Evolutionary conservation across 2,329 filamentous ascomycete genomes (phyloP).

Genomic region (Ophiostoma sp.): DNA sequence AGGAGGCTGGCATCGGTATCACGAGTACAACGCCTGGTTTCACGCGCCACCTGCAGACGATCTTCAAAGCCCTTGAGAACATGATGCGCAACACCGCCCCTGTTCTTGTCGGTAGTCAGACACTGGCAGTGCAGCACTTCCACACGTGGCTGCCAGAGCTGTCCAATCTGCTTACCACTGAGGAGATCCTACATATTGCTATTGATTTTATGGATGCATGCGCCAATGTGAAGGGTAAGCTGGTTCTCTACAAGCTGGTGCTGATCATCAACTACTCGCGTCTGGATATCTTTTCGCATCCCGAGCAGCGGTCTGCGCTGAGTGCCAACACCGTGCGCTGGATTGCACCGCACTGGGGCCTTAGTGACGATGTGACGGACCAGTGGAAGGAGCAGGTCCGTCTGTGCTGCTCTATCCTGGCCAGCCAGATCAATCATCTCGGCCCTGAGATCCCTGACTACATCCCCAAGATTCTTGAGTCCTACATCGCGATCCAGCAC

Average conservation of each 20-base stretch:
- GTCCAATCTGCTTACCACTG: slow-evolving; percentile 64
- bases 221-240: slow-evolving; percentile 77
- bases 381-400: slow-evolving; percentile 92
- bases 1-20: slow-evolving; percentile 81
- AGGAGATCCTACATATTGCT: slow-evolving; percentile 85
- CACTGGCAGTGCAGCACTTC: slow-evolving; percentile 90
- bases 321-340: slow-evolving; percentile 79
- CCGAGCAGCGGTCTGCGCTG: slow-evolving; percentile 67
- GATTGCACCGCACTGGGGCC: slow-evolving; percentile 92
- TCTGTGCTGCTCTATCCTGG: slow-evolving; percentile 85
- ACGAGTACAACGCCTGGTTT: slow-evolving; percentile 68
- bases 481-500: slow-evolving; percentile 71
- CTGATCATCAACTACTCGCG: slow-evolving; percentile 88
- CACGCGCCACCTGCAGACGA: slow-evolving; percentile 72
- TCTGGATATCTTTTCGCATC: slow-evolving; percentile 72
- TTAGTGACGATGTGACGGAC: slow-evolving; percentile 64
- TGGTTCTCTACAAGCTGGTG: slow-evolving; percentile 86
- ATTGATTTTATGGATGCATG: slow-evolving; percentile 94
- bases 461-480: slow-evolving; percentile 84
- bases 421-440: slow-evolving; percentile 74
- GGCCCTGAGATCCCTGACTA: slow-evolving; percentile 81
- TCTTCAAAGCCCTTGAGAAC: slow-evolving; percentile 83
- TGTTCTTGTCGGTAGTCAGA: slow-evolving; percentile 87
- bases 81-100: slow-evolving; percentile 86
- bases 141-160: slow-evolving; percentile 97